Conservation (phyloP, 305 asterid genomes). For the Solanum hybrid region DNA sequence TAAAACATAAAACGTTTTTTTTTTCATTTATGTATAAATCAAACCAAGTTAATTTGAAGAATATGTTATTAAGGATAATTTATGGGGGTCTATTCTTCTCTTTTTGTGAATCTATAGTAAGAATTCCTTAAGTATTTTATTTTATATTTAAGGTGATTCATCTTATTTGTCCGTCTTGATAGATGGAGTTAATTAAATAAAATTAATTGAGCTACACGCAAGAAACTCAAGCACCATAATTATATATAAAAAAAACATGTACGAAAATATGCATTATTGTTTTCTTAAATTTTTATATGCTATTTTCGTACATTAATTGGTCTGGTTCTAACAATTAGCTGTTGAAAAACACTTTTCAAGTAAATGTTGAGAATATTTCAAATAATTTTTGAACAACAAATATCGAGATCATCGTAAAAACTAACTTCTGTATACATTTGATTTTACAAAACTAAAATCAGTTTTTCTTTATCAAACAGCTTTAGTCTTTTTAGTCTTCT, state of each 20-base stretch:
- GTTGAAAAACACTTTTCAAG: background rate
- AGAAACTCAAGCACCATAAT: background rate
- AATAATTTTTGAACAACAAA: background rate
- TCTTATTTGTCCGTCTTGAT: background rate
- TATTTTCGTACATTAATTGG: background rate
- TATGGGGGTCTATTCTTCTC: too few relatives aligned
- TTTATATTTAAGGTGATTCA: too few relatives aligned
- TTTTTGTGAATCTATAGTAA: too few relatives aligned
- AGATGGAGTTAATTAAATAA: background rate
- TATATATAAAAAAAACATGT: background rate
- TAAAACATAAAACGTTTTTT: too few relatives aligned
- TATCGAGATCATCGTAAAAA: background rate
- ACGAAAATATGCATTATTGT: background rate
- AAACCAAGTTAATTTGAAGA: background rate
- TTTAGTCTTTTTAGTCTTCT: background rate
- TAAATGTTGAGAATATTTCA: background rate
- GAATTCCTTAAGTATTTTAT: background rate
- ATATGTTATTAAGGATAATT: too few relatives aligned
- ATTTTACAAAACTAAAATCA: background rate
- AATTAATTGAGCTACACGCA: background rate
- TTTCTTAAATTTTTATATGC: background rate
- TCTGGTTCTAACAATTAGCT: background rate
- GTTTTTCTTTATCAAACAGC: background rate
- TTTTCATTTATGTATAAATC: background rate
- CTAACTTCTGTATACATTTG: background rate